A percentile compares a stretch with the other conserved stretches of the same genome.
These are phyloP conservation scores for Pichia exigua DNA, from an alignment of 805 yeast species.

Conservation along the genomic window DNA sequence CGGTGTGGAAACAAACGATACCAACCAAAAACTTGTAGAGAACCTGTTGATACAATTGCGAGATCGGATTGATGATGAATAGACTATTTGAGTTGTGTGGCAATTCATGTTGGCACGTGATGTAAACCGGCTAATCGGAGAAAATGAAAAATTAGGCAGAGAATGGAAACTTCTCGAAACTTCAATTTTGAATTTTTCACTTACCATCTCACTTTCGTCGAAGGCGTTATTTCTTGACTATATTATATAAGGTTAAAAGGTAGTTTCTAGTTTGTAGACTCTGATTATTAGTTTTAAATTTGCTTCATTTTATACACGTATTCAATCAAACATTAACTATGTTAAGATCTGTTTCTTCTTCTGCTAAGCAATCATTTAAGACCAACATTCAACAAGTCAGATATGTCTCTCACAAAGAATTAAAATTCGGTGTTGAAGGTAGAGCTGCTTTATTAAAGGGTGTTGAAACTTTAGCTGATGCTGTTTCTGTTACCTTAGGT, in stretches of 20 bases:
- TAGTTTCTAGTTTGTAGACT: not conserved
- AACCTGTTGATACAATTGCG: conserved; percentile 29
- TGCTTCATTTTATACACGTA: not conserved
- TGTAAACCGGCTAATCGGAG: not conserved
- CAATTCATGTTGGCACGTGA: not conserved
- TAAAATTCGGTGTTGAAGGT: conserved; percentile 95
- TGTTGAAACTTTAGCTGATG: conserved; percentile 90
- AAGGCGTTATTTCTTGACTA: not conserved
- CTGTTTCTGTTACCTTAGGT: conserved; percentile 93
- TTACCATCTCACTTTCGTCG: not conserved
- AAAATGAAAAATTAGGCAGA: not conserved
- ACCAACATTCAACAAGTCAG: conserved; percentile 30
- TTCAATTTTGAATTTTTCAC: not conserved
- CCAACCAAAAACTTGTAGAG: conserved; percentile 52
- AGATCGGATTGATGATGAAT: not conserved
- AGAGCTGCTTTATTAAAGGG: conserved; percentile 91
- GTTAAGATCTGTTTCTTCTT: conserved; percentile 21
- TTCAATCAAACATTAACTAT: not conserved
- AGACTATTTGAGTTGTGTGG: too few relatives aligned
- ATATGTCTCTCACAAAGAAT: conserved; percentile 72
- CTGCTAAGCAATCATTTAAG: conserved; percentile 32
- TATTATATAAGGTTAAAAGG: too few relatives aligned
- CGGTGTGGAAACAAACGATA: conserved; percentile 45
- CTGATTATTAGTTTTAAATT: not conserved
- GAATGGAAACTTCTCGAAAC: conserved; percentile 1